These are phyloP conservation scores for Crithidia fasciculata DNA, from an alignment of 208 protist species.

Conservation along the genomic window DNA sequence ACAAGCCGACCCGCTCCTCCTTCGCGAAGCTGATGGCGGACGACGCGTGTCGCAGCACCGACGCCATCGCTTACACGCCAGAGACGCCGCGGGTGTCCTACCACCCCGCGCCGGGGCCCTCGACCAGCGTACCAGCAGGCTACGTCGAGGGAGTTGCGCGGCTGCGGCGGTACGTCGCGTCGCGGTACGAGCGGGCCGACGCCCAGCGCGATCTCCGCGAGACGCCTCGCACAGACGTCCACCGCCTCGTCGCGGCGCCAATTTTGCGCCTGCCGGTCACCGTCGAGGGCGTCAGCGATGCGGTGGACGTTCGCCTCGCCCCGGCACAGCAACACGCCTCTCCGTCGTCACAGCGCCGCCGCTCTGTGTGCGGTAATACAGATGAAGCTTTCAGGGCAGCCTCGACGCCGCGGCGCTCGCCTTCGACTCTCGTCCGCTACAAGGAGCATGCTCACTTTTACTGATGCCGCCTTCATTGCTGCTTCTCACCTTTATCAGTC, in stretches of 20 bases:
- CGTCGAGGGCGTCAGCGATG: constrained; percentile 20
- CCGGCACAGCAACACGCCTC: constrained; percentile 8
- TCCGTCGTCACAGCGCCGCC: not conserved
- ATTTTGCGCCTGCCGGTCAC: constrained; percentile 73
- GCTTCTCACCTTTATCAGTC: not conserved
- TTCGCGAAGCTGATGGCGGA: constrained; percentile 49
- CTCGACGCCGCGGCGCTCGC: constrained; percentile 1
- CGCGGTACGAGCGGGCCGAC: constrained; percentile 18
- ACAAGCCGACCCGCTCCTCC: constrained; percentile 67
- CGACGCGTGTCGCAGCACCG: constrained; percentile 6
- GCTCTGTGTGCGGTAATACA: not conserved
- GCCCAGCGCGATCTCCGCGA: constrained; percentile 40
- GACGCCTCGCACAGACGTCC: constrained; percentile 15
- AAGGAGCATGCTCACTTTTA: constrained; percentile 15
- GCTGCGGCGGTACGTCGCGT: constrained; percentile 51
- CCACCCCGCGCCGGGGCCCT: constrained; percentile 62
- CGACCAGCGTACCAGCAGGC: constrained; percentile 60
- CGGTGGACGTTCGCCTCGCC: constrained; percentile 64
- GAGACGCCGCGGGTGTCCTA: constrained; percentile 61
- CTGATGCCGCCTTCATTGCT: not conserved
- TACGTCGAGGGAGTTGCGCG: constrained; percentile 84
- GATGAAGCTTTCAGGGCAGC: not conserved
- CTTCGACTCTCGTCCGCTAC: constrained; percentile 5
- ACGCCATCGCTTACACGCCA: constrained; percentile 37
- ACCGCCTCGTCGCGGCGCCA: constrained; percentile 26